Evolutionary conservation across 2,329 filamentous ascomycete species (phyloP), one percentile per base, ranked within the genome.

Genomic region (Aureobasidium musti): DNA sequence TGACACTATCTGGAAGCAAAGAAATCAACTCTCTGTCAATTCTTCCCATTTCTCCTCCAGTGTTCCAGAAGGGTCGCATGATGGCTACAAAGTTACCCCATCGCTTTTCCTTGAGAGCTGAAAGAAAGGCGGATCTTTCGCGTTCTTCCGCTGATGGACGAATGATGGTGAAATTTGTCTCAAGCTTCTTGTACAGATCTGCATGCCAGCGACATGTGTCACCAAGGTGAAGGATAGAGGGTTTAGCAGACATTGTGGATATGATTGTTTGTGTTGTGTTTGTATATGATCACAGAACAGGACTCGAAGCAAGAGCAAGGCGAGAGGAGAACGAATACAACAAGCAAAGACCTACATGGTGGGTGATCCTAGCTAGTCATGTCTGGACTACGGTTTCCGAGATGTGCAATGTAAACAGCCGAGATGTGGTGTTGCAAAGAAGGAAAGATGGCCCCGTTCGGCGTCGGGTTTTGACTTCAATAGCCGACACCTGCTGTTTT

Each of bases 11-110:
- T 0, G 86, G 86, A 5, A 89, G 72, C 10, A 85, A 72, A 0
- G 79, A 77, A 60, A 89, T 84, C 23, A 89, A 72, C 68, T 89
- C 86, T 13, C 74, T 71, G 70, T 89, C 84, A 85, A 86, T 88
- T 26, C 82, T 82, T 0, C 85, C 86, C 85, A 89, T 88, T 70
- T 89, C 87, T 4, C 84, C 85, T 1, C 87, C 87, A 0, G 86
- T 87, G 67, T 85, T 84, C 85, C 86, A 89, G 73, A 87, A 87
- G 0, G 86, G 86, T 2, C 86, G 79, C 70, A 86, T 85, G 54
- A 80, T 82, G 56, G 74, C 79, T 14, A 77, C 75, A 53, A 82
- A 82, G 65, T 80, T 74, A 2, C 80, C 79, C 72, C 79, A 81
- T 64, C 68, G 73, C 64, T 73, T 75, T 45, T 75, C 73, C 67